Percentiles rank a stretch among this genome's conserved stretches.
These are phyloP conservation scores for Neurospora crassa DNA, from an alignment of 2,329 filamentous ascomycete species.

Conservation along the genomic window DNA sequence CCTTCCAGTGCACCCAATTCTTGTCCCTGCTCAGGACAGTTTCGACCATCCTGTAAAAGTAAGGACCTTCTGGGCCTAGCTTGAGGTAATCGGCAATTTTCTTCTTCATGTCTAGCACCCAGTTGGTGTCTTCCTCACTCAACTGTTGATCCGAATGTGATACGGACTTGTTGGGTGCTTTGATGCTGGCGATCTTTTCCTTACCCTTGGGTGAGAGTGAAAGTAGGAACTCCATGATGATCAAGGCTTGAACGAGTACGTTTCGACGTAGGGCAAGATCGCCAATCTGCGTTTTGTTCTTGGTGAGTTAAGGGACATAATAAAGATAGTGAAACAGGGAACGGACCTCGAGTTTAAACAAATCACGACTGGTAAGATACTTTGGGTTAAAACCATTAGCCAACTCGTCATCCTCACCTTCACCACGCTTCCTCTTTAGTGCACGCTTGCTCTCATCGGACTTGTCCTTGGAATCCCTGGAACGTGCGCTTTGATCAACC, in stretches of 20 bases:
- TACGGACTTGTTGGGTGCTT: constrained; percentile 71
- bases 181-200: constrained; percentile 61
- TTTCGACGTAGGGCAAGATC: constrained; percentile 91
- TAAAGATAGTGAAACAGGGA: neutral
- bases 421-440: constrained; percentile 60
- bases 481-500: constrained; percentile 34
- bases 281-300: constrained; percentile 51
- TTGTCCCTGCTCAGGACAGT: constrained; percentile 93
- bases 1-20: constrained; percentile 99
- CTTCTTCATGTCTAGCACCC: constrained; percentile 70
- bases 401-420: constrained; percentile 49
- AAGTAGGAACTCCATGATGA: constrained; percentile 90
- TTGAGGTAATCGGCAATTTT: constrained; percentile 77
- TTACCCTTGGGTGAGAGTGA: constrained; percentile 77
- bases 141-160: constrained; percentile 68
- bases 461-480: constrained; percentile 30
- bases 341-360: constrained; percentile 85
- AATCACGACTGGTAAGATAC: constrained; percentile 91
- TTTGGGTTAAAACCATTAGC: constrained; percentile 86
- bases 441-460: constrained; percentile 55
- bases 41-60: constrained; percentile 94
- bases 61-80: constrained; percentile 71
- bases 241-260: constrained; percentile 88
- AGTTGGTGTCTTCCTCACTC: constrained; percentile 79
- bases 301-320: constrained; percentile 1